Evolutionary conservation across 1,284 basidiomycete species (phyloP), one percentile per base, ranked within the genome.

Genomic region (Neonothopanus nambi): DNA sequence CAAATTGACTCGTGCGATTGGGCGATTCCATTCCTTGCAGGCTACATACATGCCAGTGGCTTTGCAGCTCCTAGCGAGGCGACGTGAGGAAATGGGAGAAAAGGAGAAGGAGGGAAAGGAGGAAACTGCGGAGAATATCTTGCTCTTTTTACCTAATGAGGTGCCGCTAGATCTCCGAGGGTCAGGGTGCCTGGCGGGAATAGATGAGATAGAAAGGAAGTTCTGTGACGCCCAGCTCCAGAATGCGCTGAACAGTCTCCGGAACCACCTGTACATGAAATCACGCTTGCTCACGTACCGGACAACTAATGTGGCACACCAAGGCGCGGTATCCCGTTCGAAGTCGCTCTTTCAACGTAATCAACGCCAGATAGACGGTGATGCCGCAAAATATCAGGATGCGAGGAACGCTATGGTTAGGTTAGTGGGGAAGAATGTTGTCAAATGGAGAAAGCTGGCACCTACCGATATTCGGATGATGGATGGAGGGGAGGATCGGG

Each of bases 11-110:
- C 47, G 46, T 3, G 24, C 20, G 5, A 54, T 54, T 13, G 21
- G 50, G 2, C 18, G 24, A n/a, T 41, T 54, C 18, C 52, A 39
- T 3, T 35, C 26, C 8, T 3, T 41, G 7, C 52, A 54, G 38
- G 28, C 5, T 21, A n/a, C 38, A 40, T 17, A 48, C 52, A 20
- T 54, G 30, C n/a, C n/a, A n/a, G n/a, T n/a, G n/a, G n/a, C n/a
- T n/a, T n/a, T n/a, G n/a, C n/a, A n/a, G n/a, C n/a, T n/a, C n/a
- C n/a, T n/a, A n/a, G n/a, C n/a, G n/a, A n/a, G n/a, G n/a, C n/a
- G n/a, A n/a, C n/a, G n/a, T n/a, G n/a, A n/a, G n/a, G n/a, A n/a
- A n/a, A n/a, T n/a, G n/a, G n/a, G n/a, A n/a, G n/a, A n/a, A n/a
- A n/a, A n/a, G n/a, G n/a, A n/a, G n/a, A n/a, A n/a, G n/a, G n/a